Evolutionary conservation across 257 asterid species (phyloP), one percentile per base, ranked within the genome.

Genomic region (Solanum ossicruentum): DNA sequence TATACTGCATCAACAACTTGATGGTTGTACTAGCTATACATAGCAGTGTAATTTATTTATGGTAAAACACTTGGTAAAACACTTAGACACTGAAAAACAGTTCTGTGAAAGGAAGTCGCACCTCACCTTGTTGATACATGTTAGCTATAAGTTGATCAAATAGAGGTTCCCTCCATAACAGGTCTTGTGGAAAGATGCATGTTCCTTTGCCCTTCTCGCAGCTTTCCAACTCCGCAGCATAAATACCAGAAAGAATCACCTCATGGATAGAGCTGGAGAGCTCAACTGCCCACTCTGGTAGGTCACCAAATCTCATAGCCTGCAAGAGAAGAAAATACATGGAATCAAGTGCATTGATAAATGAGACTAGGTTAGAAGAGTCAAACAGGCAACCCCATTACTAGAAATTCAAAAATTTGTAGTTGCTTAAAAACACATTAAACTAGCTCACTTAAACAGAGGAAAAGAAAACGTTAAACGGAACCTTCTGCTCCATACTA

Each of bases 231-330:
- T 91, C 92, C 51, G 84, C 63, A 70, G 77, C 84, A 84, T 12
- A 56, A 57, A 67, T 71, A 80, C 89, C 66, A 28, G 86, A 77
- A 18, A 84, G 85, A 81, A 91, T 86, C 75, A 81, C 88, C 85
- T 94, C 95, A 0, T 91, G 93, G 71, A 96, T 86, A 12, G 84
- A 56, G 81, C 82, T 63, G 32, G 97, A 92, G 81, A 95, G 93
- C 67, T 93, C 93, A 71, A 87, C 77, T 26, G 99, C 98, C 98
- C 99, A 95, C 17, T 84, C 85, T 51, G 98, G 98, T 11, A 96
- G 95, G 87, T 96, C 89, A 63, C 99, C 99, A 84, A 96, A 96
- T 88, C 93, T 95, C 99, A 95, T 95, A 39, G 97, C 98, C 98
- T 94, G 91, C 85, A 87, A 6, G 43, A 17, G 17, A 52, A n/a